Conservation (phyloP, 2,329 filamentous ascomycete genomes). For the Pestalotiopsis sp. region DNA sequence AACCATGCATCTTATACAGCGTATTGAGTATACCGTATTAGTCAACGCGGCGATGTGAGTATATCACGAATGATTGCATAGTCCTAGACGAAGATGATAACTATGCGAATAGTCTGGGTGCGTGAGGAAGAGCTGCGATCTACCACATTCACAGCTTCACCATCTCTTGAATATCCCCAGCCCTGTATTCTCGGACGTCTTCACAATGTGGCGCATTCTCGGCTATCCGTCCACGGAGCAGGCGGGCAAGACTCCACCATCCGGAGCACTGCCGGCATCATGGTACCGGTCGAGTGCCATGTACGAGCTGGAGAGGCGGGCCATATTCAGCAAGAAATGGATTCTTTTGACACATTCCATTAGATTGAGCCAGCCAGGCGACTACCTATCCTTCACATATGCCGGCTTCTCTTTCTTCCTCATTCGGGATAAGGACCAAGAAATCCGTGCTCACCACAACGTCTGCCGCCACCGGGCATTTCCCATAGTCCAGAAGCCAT, state of each 20-base stretch:
- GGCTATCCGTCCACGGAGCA: conserved; percentile 2
- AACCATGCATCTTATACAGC: not conserved
- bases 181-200: not conserved
- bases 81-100: not conserved
- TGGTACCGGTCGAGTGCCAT: conserved; percentile 45
- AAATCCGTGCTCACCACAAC: conserved; percentile 64
- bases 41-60: not conserved
- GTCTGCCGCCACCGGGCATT: conserved; percentile 65
- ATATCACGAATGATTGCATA: not conserved
- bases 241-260: conserved; percentile 16
- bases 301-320: conserved; percentile 46
- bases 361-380: conserved; percentile 49
- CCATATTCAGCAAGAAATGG: conserved; percentile 45
- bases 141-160: not conserved
- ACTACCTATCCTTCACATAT: conserved; percentile 58
- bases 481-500: conserved; percentile 54
- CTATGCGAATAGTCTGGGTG: not conserved
- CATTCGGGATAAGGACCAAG: conserved; percentile 49
- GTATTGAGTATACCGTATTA: not conserved
- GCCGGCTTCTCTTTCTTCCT: conserved; percentile 61
- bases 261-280: conserved; percentile 38
- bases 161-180: not conserved
- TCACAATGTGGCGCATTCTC: not conserved
- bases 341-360: conserved; percentile 36
- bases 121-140: not conserved